These are phyloP conservation scores for Phaeotremella skinneri DNA, from an alignment of 768 basidiomycete genomes.

Conservation along the genomic window DNA sequence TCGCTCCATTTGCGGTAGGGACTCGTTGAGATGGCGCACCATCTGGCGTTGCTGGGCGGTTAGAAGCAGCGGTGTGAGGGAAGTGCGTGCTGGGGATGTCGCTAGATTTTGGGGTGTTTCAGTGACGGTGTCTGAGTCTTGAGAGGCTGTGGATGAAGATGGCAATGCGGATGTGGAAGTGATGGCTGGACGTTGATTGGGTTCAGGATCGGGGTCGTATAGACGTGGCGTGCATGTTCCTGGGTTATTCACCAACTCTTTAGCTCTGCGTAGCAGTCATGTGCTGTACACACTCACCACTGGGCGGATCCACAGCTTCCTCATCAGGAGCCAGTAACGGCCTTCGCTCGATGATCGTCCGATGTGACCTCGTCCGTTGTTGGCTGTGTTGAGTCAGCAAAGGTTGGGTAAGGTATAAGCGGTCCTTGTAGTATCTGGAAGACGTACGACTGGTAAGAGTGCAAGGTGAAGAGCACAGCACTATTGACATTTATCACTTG, in stretches of 20 bases:
- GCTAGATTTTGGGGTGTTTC: conserved; percentile 1
- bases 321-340: background rate
- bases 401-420: background rate
- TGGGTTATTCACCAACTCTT: background rate
- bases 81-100: conserved; percentile 3
- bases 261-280: background rate
- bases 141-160: conserved; percentile 3
- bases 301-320: background rate
- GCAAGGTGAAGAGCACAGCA: conserved; percentile 15
- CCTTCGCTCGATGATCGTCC: background rate
- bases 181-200: background rate
- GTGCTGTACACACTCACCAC: background rate
- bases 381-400: background rate
- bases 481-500: conserved; percentile 2
- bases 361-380: conserved; percentile 2
- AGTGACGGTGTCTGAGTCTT: conserved; percentile 1
- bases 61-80: conserved; percentile 26
- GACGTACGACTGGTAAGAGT: conserved; percentile 18
- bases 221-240: background rate
- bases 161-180: conserved; percentile 12
- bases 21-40: conserved; percentile 30
- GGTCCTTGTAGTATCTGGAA: background rate
- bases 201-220: conserved; percentile 2
- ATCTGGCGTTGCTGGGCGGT: conserved; percentile 34
- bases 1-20: conserved; percentile 34